Conservation (phyloP, 208 protist species). For the Wallacemonas sp. region DNA sequence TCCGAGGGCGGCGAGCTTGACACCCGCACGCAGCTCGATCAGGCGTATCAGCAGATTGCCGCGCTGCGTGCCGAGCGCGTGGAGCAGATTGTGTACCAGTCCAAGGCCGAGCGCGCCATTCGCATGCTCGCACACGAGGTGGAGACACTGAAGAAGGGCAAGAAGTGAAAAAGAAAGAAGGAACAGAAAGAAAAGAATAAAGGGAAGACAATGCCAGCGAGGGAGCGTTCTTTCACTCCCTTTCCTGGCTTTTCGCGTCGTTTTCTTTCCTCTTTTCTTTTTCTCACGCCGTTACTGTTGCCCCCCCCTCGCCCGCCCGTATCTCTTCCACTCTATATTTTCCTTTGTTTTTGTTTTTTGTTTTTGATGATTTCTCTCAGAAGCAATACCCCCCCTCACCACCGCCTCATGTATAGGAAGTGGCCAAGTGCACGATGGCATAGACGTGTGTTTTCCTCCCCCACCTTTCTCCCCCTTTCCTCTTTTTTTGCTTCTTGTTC, state of each 20-base stretch:
- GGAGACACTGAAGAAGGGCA: constrained; percentile 26
- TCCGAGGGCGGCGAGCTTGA: constrained; percentile 3
- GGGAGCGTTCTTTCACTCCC: constrained; percentile 13
- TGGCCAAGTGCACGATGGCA: too few relatives aligned
- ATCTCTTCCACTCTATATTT: constrained; percentile 6
- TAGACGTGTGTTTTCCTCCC: too few relatives aligned
- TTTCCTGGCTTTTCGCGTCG: constrained; percentile 5
- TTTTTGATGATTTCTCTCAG: constrained; percentile 4
- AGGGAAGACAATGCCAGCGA: too few relatives aligned
- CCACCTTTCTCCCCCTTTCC: too few relatives aligned
- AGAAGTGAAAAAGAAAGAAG: constrained; percentile 3
- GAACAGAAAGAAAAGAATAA: constrained; percentile 4
- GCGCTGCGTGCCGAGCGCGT: constrained; percentile 51
- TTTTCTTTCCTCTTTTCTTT: constrained; percentile 16
- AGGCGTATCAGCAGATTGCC: constrained; percentile 41
- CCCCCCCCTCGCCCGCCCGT: background rate
- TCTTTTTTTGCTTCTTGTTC: too few relatives aligned
- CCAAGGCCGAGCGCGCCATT: constrained; percentile 72
- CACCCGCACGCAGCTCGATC: constrained; percentile 33
- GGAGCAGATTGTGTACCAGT: constrained; percentile 78
- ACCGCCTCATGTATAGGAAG: too few relatives aligned
- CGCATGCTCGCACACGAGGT: constrained; percentile 74
- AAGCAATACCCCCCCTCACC: too few relatives aligned
- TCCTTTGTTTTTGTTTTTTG: background rate
- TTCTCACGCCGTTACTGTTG: background rate